Evolutionary conservation across 176 grass and related monocot species (phyloP).

Genomic region (Oryza brachyantha): DNA sequence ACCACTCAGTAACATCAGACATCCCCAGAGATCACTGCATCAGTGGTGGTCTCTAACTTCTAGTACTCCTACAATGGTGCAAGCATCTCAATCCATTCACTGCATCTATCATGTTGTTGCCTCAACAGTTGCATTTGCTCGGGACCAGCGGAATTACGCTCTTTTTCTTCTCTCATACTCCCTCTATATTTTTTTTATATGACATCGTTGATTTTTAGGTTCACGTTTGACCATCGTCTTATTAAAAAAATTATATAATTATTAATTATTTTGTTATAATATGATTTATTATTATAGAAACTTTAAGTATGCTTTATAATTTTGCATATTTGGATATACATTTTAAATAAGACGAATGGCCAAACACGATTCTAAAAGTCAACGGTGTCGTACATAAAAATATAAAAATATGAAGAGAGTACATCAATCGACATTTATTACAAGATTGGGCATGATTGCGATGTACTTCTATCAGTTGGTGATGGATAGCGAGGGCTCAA

Average conservation of each 20-base stretch:
- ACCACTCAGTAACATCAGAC: slow-evolving; percentile 39
- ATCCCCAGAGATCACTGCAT: slow-evolving; percentile 52
- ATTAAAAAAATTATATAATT: too few species aligned
- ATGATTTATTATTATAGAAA: too few species aligned
- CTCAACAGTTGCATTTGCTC: slow-evolving; percentile 31
- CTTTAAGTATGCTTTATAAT: too few species aligned
- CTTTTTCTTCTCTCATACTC: neutral
- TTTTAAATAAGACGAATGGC: too few species aligned
- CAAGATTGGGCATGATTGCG: neutral
- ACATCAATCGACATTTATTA: slow-evolving; percentile 15
- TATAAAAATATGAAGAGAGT: too few species aligned
- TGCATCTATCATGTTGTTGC: slow-evolving; percentile 34
- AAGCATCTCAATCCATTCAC: slow-evolving; percentile 27
- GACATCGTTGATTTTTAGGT: too few species aligned
- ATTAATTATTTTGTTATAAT: too few species aligned
- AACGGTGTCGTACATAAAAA: too few species aligned
- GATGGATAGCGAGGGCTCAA: neutral
- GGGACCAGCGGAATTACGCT: neutral
- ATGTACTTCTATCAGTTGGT: slow-evolving; percentile 11
- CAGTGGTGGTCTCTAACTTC: slow-evolving; percentile 18
- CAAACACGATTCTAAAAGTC: too few species aligned
- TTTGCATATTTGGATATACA: too few species aligned
- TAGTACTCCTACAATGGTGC: slow-evolving; percentile 23
- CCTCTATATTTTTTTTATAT: too few species aligned
- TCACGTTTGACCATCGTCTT: too few species aligned